These are phyloP conservation scores for Stropharia rugosoannulata DNA, from an alignment of 768 basidiomycete genomes.

Conservation along the genomic window DNA sequence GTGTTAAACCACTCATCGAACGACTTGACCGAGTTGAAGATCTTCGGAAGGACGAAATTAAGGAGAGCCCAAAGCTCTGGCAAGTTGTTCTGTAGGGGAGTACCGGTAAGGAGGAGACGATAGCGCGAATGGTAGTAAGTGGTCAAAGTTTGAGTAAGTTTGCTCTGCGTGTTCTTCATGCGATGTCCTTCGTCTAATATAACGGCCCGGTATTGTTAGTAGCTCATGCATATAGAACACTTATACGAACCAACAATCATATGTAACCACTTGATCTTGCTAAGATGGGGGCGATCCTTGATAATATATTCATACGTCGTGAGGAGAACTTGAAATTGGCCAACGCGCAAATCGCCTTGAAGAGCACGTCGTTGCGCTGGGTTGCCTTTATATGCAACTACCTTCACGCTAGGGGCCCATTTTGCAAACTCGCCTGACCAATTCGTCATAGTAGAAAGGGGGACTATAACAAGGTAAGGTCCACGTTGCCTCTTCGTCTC, in stretches of 20 bases:
- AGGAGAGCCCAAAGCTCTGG: conserved; percentile 94
- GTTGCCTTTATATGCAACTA: conserved; percentile 89
- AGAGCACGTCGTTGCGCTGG: conserved; percentile 77
- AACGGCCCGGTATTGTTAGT: background rate
- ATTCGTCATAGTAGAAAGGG: conserved; percentile 94
- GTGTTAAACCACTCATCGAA: conserved; percentile 99
- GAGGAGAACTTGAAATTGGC: conserved; percentile 87
- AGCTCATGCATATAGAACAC: background rate
- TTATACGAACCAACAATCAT: conserved; percentile 84
- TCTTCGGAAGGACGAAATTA: conserved; percentile 91
- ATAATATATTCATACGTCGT: conserved; percentile 99
- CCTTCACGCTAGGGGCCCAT: conserved; percentile 86
- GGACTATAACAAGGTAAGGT: conserved; percentile 94
- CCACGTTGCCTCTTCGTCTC: conserved; percentile 89
- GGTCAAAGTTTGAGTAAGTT: conserved; percentile 86
- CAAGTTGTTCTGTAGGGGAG: conserved; percentile 95
- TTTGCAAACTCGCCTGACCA: conserved; percentile 98
- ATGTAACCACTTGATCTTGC: conserved; percentile 93
- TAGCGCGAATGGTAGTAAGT: conserved; percentile 92
- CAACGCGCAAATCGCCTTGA: conserved; percentile 73
- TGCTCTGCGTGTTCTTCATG: conserved; percentile 94
- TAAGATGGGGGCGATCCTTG: conserved; percentile 88
- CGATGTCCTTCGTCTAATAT: conserved; percentile 88
- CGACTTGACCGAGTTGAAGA: conserved; percentile 98
- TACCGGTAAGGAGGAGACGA: conserved; percentile 93